These are phyloP conservation scores for Cladosporium sp. DNA, from an alignment of 2,329 filamentous ascomycete genomes.

Conservation along the genomic window DNA sequence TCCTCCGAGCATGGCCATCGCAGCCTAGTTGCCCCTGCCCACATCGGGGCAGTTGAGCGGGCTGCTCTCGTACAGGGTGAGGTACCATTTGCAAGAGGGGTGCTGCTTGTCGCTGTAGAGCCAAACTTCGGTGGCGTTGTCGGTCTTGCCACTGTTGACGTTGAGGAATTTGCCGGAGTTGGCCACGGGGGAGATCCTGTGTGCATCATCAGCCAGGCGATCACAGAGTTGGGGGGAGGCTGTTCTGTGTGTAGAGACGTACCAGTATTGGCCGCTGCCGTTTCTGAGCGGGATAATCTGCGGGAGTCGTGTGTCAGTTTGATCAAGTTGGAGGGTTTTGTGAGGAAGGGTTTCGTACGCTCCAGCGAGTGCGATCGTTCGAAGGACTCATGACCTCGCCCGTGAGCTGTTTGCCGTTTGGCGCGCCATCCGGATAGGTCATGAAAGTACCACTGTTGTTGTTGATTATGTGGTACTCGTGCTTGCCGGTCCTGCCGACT, in stretches of 20 bases:
- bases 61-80: neutral
- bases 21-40: neutral
- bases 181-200: neutral
- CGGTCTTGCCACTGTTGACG: neutral
- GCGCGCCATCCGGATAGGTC: neutral
- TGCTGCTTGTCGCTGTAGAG: neutral
- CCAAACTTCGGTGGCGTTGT: neutral
- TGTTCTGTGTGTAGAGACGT: neutral
- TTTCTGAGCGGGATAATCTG: neutral
- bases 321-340: neutral
- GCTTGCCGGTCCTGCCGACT: neutral
- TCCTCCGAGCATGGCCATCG: neutral
- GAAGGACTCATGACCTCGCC: neutral
- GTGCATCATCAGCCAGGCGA: neutral
- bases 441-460: neutral
- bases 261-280: neutral
- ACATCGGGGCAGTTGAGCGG: neutral
- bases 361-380: neutral
- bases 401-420: neutral
- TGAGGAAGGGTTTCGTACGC: neutral
- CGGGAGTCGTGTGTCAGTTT: neutral
- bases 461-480: conserved; percentile 2
- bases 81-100: conserved; percentile 5
- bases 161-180: neutral
- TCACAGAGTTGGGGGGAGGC: neutral